These are phyloP conservation scores for Wickerhamomyces tratensis DNA, from an alignment of 805 yeast species.

Conservation along the genomic window DNA sequence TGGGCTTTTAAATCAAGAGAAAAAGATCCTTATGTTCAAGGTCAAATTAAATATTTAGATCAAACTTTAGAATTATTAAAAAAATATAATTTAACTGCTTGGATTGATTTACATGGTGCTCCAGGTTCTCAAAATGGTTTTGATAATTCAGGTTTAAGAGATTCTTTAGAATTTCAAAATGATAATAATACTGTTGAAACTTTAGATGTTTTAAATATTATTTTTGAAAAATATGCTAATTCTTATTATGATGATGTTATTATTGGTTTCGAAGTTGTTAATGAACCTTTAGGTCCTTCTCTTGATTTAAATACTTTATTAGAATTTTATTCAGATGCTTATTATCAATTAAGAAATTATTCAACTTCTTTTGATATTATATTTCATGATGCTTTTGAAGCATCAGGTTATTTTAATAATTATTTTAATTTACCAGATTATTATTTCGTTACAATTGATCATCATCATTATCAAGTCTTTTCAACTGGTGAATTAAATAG, in stretches of 20 bases:
- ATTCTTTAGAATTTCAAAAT: constrained; percentile 43
- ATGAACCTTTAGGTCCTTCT: constrained; percentile 80
- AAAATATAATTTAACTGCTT: constrained; percentile 52
- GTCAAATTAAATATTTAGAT: constrained; percentile 67
- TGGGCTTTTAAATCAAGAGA: constrained; percentile 71
- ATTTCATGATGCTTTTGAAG: constrained; percentile 77
- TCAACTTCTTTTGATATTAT: constrained; percentile 49
- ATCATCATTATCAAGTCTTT: constrained; percentile 88
- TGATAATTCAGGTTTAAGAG: constrained; percentile 87
- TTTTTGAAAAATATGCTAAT: constrained; percentile 57
- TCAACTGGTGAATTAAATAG: constrained; percentile 49
- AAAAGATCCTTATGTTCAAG: constrained; percentile 80
- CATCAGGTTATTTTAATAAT: constrained; percentile 52
- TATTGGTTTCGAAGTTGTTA: constrained; percentile 74
- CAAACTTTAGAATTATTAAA: constrained; percentile 72
- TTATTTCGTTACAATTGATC: constrained; percentile 70
- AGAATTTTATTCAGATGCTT: constrained; percentile 54
- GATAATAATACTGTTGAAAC: constrained; percentile 46
- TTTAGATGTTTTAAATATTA: constrained; percentile 38
- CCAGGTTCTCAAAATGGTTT: constrained; percentile 96
- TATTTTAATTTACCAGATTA: constrained; percentile 31
- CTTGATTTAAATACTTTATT: constrained; percentile 50
- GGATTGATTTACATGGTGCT: constrained; percentile 95
- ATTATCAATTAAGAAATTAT: constrained; percentile 47
- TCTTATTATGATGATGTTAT: constrained; percentile 59